Evolutionary conservation across 2,329 filamentous ascomycete genomes (phyloP).

Genomic region (Cladobotryum mycophilum): DNA sequence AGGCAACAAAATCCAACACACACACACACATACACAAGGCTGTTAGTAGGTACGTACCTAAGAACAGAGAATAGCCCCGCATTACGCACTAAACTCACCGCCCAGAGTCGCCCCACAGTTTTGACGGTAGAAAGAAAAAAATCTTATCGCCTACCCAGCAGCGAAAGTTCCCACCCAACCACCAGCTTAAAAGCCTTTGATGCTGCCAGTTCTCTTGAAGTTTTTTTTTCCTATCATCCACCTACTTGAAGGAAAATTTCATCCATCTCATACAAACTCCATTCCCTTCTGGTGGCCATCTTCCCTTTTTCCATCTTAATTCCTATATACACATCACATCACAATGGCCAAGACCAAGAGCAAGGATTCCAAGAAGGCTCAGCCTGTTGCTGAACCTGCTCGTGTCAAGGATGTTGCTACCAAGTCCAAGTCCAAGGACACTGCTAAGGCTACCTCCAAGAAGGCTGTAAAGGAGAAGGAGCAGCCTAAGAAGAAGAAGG

Average conservation of each 20-base stretch:
- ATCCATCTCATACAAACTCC: constrained; percentile 11
- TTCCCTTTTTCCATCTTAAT: constrained; percentile 2
- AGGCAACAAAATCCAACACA: constrained; percentile 10
- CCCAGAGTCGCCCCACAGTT: constrained; percentile 27
- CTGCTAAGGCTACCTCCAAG: constrained; percentile 56
- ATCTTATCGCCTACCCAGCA: not conserved
- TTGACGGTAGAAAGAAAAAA: constrained; percentile 30
- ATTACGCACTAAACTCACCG: constrained; percentile 27
- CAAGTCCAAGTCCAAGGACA: constrained; percentile 63
- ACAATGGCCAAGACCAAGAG: constrained; percentile 64
- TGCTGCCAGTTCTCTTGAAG: not conserved
- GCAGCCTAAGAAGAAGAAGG: constrained; percentile 45
- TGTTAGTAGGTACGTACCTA: not conserved
- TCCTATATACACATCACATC: constrained; percentile 19
- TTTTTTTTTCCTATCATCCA: constrained; percentile 6
- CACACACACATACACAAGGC: not conserved
- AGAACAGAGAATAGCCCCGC: constrained; percentile 5
- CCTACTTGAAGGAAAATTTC: constrained; percentile 16
- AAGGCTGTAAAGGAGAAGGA: constrained; percentile 39
- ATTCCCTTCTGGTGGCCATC: not conserved
- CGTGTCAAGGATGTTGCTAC: constrained; percentile 60
- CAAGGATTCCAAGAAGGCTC: constrained; percentile 45
- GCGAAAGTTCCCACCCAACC: constrained; percentile 12
- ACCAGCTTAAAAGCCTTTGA: constrained; percentile 12
- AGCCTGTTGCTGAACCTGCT: constrained; percentile 41